A percentile compares a stretch with the other conserved stretches of the same genome.
Conservation (phyloP, 805 yeast genomes). For the Yamadazyma sp. region DNA sequence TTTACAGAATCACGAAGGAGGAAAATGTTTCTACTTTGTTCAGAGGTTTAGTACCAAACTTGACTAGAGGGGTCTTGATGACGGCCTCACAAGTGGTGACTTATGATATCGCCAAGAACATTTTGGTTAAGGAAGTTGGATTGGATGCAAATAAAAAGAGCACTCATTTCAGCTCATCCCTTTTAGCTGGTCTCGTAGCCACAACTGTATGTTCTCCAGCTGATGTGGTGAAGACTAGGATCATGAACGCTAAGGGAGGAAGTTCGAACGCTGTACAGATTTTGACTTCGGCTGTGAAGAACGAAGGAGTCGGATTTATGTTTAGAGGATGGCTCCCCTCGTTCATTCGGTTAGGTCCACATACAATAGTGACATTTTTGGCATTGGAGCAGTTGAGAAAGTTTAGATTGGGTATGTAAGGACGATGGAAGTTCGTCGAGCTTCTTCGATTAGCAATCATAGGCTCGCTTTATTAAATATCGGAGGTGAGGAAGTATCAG, state of each 20-base stretch:
- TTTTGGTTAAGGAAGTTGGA: slow-evolving; percentile 49
- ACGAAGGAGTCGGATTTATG: slow-evolving; percentile 77
- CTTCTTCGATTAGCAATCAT: too few species aligned
- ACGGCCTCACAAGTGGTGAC: slow-evolving; percentile 90
- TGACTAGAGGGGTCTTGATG: slow-evolving; percentile 81
- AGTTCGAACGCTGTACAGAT: slow-evolving; percentile 50
- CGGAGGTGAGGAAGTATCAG: too few species aligned
- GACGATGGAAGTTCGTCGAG: too few species aligned
- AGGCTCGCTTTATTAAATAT: too few species aligned
- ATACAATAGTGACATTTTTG: slow-evolving; percentile 66
- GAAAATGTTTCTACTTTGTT: slow-evolving; percentile 63
- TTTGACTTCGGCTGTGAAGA: slow-evolving; percentile 53
- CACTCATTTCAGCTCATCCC: slow-evolving; percentile 77
- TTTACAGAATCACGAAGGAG: slow-evolving; percentile 53
- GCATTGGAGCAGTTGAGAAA: slow-evolving; percentile 67
- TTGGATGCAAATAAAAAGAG: slow-evolving; percentile 60
- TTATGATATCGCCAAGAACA: slow-evolving; percentile 69
- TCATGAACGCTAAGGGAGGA: slow-evolving; percentile 64
- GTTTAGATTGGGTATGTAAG: slow-evolving; percentile 49
- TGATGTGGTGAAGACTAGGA: slow-evolving; percentile 84
- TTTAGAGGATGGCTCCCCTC: slow-evolving; percentile 92
- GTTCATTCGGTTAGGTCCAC: slow-evolving; percentile 83
- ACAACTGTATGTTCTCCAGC: slow-evolving; percentile 93
- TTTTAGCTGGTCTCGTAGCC: slow-evolving; percentile 83
- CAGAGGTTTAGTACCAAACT: slow-evolving; percentile 76